Conservation (phyloP, 495 filamentous ascomycete genomes). For the Lindgomyces ingoldianus region DNA sequence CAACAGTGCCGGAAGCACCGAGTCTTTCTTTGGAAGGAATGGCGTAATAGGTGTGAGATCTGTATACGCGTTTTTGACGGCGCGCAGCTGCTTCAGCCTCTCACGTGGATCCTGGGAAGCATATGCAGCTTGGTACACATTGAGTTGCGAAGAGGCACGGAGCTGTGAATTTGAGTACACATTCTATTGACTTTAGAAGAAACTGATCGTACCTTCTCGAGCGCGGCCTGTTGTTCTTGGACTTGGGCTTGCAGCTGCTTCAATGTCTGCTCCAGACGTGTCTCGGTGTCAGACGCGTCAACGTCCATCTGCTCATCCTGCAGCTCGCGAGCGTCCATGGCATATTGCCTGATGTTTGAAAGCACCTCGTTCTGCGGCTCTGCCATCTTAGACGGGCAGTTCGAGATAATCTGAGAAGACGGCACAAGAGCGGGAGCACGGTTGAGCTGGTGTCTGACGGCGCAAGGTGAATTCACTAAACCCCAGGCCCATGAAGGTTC, state of each 20-base stretch:
- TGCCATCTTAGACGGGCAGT: conserved; percentile 10
- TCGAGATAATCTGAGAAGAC: no score
- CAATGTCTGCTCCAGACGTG: conserved; percentile 65
- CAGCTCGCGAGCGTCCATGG: conserved; percentile 11
- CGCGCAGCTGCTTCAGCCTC: conserved; percentile 56
- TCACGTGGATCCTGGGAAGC: conserved; percentile 48
- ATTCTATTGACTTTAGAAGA: not conserved
- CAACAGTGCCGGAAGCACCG: conserved; percentile 69
- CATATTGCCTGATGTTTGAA: conserved; percentile 35
- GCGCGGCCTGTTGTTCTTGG: conserved; percentile 62
- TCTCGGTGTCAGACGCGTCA: conserved; percentile 37
- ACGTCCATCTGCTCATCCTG: conserved; percentile 34
- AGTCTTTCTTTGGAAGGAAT: conserved; percentile 64
- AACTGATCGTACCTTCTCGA: conserved; percentile 53
- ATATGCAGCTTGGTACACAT: conserved; percentile 17
- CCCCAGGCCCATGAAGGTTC: no score
- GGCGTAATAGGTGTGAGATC: conserved; percentile 60
- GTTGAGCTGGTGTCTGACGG: no score
- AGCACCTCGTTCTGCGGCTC: conserved; percentile 12
- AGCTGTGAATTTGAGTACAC: no score
- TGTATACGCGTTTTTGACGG: conserved; percentile 66
- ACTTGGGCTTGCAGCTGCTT: conserved; percentile 65
- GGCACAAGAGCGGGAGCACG: no score
- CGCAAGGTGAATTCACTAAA: no score
- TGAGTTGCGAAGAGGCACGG: conserved; percentile 1